Percentiles rank a stretch among this genome's conserved stretches.
phyloP scores from a whole-genome alignment of 768 basidiomycete genomes.

The Mycena indigotica region DNA sequence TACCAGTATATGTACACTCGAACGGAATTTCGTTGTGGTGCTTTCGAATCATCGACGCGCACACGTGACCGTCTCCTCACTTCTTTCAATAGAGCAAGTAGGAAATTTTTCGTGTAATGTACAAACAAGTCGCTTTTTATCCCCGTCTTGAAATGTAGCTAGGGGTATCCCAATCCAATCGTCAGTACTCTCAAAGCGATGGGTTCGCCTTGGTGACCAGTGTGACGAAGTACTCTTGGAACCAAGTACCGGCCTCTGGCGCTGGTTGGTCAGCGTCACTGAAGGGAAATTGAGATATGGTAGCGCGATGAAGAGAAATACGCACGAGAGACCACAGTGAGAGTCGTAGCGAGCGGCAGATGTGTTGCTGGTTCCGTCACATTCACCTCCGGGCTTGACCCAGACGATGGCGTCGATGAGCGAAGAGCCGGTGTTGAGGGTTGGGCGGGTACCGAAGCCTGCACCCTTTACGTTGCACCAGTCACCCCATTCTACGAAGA shows the following conservation, averaged over 20 bases:
- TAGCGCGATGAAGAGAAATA: slow-evolving; percentile 12
- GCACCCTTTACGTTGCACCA: slow-evolving; percentile 71
- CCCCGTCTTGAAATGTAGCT: no score
- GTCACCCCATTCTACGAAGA: slow-evolving; percentile 70
- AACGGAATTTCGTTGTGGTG: no score
- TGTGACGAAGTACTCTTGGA: slow-evolving; percentile 67
- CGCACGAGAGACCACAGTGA: slow-evolving; percentile 50
- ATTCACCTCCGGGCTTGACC: slow-evolving; percentile 50
- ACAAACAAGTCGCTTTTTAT: neutral
- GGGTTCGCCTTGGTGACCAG: slow-evolving; percentile 58
- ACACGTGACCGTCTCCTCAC: no score
- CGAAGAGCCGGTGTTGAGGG: slow-evolving; percentile 37
- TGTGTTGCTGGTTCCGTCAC: slow-evolving; percentile 44
- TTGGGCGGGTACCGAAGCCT: slow-evolving; percentile 46
- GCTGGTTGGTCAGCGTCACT: slow-evolving; percentile 58
- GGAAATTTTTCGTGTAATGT: no score
- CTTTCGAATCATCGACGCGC: neutral
- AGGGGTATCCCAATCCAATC: no score
- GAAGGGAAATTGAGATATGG: slow-evolving; percentile 5
- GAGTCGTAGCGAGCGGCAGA: slow-evolving; percentile 24
- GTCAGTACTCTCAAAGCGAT: slow-evolving; percentile 38
- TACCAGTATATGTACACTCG: neutral
- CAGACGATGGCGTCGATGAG: slow-evolving; percentile 47
- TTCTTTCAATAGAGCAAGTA: no score
- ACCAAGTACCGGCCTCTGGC: slow-evolving; percentile 68